These are phyloP conservation scores for Aphanomyces euteiches DNA, from an alignment of 352 stramenopile genomes.

Conservation along the genomic window DNA sequence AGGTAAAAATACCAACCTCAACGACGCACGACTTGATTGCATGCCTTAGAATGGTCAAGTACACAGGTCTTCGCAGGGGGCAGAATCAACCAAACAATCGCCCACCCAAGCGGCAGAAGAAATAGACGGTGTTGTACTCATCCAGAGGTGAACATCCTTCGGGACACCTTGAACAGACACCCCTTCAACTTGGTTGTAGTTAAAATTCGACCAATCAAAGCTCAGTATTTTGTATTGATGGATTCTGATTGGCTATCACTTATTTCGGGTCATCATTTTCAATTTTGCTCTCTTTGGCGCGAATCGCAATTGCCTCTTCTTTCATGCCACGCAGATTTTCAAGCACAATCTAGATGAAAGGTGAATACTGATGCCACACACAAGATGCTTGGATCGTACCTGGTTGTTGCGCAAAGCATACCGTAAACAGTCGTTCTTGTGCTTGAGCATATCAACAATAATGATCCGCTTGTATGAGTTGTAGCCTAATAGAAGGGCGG, in stretches of 20 bases:
- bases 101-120: constrained; percentile 26
- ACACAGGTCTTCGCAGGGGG: constrained; percentile 52
- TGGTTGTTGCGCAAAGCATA: constrained; percentile 10
- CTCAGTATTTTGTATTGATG: no score
- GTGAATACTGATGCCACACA: no score
- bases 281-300: no score
- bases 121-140: constrained; percentile 4
- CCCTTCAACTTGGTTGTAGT: no score
- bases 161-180: no score
- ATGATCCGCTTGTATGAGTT: constrained; percentile 45
- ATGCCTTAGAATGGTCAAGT: constrained; percentile 63
- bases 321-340: no score
- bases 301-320: no score
- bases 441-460: constrained; percentile 58
- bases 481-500: constrained; percentile 28
- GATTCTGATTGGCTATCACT: no score
- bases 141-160: not conserved
- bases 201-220: no score
- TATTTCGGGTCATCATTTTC: no score
- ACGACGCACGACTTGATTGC: not conserved
- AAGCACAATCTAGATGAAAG: no score
- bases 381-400: not conserved
- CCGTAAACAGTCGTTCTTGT: constrained; percentile 29
- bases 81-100: not conserved
- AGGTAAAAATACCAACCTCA: constrained; percentile 8